Percentiles rank a stretch among this genome's conserved stretches.
These are phyloP conservation scores for Cercospora beticola DNA, from an alignment of 2,329 filamentous ascomycete species.

Conservation along the genomic window DNA sequence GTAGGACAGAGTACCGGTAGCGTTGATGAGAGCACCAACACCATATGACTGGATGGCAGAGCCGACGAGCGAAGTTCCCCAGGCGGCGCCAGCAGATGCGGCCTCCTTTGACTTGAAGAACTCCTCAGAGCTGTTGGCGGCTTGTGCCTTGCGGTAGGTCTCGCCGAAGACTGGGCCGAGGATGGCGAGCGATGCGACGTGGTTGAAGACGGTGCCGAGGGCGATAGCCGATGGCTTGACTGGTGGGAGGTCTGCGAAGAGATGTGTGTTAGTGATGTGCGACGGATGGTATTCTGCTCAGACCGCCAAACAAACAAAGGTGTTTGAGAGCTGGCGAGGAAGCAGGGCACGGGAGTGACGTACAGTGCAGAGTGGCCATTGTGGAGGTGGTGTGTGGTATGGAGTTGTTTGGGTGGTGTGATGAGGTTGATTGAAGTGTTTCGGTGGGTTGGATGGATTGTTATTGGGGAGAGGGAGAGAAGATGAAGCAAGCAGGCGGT, in stretches of 20 bases:
- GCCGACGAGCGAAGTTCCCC: conserved; percentile 86
- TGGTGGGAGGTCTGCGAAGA: conserved; percentile 62
- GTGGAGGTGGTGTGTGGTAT: not conserved
- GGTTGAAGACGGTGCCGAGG: conserved; percentile 93
- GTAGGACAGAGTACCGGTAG: conserved; percentile 91
- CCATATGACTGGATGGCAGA: conserved; percentile 64
- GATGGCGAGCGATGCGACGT: conserved; percentile 83
- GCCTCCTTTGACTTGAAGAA: conserved; percentile 94
- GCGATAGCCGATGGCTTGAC: conserved; percentile 99
- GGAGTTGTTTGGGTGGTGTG: not conserved
- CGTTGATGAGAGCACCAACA: conserved; percentile 62
- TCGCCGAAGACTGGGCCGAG: conserved; percentile 88
- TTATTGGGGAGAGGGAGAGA: not conserved
- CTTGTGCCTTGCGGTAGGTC: conserved; percentile 89
- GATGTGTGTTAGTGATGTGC: conserved; percentile 15
- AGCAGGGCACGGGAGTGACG: not conserved
- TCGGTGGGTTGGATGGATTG: not conserved
- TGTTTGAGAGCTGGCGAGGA: not conserved
- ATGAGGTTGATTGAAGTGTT: not conserved
- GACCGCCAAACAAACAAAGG: conserved; percentile 1
- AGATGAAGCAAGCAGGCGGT: not conserved
- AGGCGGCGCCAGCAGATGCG: conserved; percentile 79
- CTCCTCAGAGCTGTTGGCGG: conserved; percentile 92
- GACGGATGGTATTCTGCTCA: not conserved
- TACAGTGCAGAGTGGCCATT: conserved; percentile 12